Evolutionary conservation across 495 filamentous ascomycete species (phyloP).

Genomic region (Neurospora sp.): DNA sequence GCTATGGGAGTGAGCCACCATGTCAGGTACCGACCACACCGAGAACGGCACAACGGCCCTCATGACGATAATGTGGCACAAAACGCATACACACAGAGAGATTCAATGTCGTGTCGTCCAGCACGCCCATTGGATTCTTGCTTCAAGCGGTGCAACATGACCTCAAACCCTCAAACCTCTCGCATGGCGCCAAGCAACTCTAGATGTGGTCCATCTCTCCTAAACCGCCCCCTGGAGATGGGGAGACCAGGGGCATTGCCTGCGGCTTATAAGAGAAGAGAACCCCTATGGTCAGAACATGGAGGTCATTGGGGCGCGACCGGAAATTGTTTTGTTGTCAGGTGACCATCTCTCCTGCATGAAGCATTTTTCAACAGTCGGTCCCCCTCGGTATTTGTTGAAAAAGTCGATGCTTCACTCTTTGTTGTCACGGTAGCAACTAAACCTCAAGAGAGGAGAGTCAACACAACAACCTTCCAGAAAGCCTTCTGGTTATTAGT

Average conservation of each 20-base stretch:
- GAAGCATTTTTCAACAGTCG: background rate
- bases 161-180: background rate
- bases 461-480: background rate
- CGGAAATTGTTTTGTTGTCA: background rate
- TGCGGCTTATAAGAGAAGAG: background rate
- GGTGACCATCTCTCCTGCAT: background rate
- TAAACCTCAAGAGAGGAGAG: background rate
- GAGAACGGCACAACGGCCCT: background rate
- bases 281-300: background rate
- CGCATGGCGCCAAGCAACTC: background rate
- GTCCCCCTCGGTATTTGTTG: background rate
- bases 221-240: background rate
- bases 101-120: background rate
- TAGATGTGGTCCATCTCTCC: background rate
- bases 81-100: background rate
- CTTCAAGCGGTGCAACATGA: background rate
- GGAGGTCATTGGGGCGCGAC: background rate
- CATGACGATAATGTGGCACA: background rate
- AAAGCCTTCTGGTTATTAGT: background rate
- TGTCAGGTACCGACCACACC: background rate
- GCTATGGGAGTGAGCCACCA: background rate
- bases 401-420: background rate
- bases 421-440: background rate
- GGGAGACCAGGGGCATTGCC: background rate
- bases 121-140: background rate